Evolutionary conservation across 768 basidiomycete genomes (phyloP), one percentile per base, ranked within the genome.

Genomic region (Leccinum aurantiacum): DNA sequence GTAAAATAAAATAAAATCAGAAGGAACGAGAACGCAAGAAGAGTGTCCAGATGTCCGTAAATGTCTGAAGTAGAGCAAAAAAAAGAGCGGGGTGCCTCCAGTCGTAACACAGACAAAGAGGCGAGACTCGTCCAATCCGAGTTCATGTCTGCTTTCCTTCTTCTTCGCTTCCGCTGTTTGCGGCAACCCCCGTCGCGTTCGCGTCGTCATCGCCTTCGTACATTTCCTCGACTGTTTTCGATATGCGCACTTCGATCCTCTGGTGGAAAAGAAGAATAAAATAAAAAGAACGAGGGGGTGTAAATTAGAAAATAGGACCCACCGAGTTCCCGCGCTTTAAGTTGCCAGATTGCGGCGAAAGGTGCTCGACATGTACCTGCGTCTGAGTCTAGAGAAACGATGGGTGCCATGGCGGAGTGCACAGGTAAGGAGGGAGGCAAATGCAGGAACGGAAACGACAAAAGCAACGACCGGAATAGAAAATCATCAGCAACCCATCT

Each of bases 101-200:
- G 44, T 13, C 19, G 11, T 13, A 6, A 22, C 0, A 22, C 11
- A 22, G 44, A 19, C 19, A 19, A 11, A 19, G 44, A 46, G 19
- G 10, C 4, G 11, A 10, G n/a, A 41, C n/a, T 19, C 44, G 19
- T 46, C 44, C 19, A 46, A 46, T 46, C 19, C 41, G 8, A 29
- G 57, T 62, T 24, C 38, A 68, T 68, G 29, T 50, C 57, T 80
- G 19, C 78, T 71, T 9, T 10, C 4, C 33, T 10, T 41, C n/a
- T 44, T 44, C 41, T 44, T 44, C 41, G 41, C 24, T 37, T 44
- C 3, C 3, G 27, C 52, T 54, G 54, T 54, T 46, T 9, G n/a
- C 25, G 0, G 31, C 27, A 17, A 33, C n/a, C 11, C 56, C 41
- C 9, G 53, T 15, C 19, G n/a, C 11, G 9, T 64, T 54, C 11